Percentiles rank a stretch among this genome's conserved stretches.
phyloP scores from a whole-genome alignment of 2,329 filamentous ascomycete species.

The Mycosphaerella sp. region DNA sequence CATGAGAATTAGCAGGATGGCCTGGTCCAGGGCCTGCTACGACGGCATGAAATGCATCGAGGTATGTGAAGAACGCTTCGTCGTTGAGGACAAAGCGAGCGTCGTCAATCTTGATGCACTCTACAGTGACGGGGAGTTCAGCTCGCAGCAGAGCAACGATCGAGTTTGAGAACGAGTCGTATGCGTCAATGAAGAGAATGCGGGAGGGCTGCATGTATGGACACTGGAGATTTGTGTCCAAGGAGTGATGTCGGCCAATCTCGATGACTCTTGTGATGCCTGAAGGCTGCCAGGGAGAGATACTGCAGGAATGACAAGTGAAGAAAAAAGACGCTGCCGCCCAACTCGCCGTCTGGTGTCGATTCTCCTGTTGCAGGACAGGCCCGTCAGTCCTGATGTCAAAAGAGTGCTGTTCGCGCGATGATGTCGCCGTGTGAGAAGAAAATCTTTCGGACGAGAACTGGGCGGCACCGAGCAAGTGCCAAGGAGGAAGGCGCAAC shows the following conservation, averaged over 20 bases:
- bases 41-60: slow-evolving; percentile 67
- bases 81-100: slow-evolving; percentile 33
- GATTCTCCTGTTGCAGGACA: not conserved
- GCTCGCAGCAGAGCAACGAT: slow-evolving; percentile 76
- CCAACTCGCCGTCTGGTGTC: not conserved
- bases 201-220: slow-evolving; percentile 26
- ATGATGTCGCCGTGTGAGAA: not conserved
- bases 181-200: slow-evolving; percentile 85
- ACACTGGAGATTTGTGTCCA: not conserved
- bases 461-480: not conserved
- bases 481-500: not conserved
- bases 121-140: slow-evolving; percentile 54
- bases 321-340: slow-evolving; percentile 2
- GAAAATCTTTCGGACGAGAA: not conserved
- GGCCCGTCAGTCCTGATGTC: not conserved
- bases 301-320: not conserved
- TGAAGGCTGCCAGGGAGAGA: not conserved
- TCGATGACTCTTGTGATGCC: slow-evolving; percentile 1
- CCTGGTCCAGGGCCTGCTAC: slow-evolving; percentile 90
- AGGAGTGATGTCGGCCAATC: slow-evolving; percentile 11
- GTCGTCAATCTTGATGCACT: slow-evolving; percentile 62
- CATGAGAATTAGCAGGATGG: slow-evolving; percentile 61
- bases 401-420: not conserved
- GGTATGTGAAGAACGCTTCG: slow-evolving; percentile 40
- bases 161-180: slow-evolving; percentile 96